Percentiles rank a stretch among this genome's conserved stretches.
Evolutionary conservation across 306 rosid genomes (phyloP).

Genomic region (Cercis canadensis): DNA sequence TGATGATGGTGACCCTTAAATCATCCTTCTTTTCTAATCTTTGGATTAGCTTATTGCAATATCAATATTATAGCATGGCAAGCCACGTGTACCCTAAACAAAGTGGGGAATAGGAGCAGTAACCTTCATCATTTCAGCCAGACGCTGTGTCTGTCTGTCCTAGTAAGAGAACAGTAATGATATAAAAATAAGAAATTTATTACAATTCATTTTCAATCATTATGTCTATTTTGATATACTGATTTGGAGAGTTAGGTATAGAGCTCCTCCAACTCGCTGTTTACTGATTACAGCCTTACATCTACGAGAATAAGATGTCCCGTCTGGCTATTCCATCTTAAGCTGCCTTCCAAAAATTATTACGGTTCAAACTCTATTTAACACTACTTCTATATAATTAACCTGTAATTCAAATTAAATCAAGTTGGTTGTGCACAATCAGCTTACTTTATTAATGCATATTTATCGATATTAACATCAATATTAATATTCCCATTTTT

Average conservation of each 20-base stretch:
- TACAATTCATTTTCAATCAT: conserved; percentile 7
- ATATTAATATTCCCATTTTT: too few species aligned
- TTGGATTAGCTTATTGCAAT: not conserved
- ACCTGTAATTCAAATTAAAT: too few species aligned
- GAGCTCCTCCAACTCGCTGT: too few species aligned
- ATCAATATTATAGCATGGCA: conserved; percentile 13
- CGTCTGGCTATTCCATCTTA: conserved; percentile 24
- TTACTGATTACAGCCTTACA: conserved; percentile 35
- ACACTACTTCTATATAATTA: too few species aligned
- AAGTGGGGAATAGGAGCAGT: conserved; percentile 8
- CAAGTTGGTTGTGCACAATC: too few species aligned
- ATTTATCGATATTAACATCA: too few species aligned
- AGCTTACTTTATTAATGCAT: too few species aligned
- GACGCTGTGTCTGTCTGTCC: not conserved
- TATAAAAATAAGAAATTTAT: conserved; percentile 20
- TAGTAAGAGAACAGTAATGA: conserved; percentile 5
- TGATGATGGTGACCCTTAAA: conserved; percentile 4
- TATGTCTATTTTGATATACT: conserved; percentile 25
- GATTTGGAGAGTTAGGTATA: conserved; percentile 20
- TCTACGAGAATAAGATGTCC: too few species aligned
- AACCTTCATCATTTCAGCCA: not conserved
- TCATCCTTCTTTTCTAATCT: not conserved
- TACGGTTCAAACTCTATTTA: too few species aligned
- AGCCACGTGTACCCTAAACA: conserved; percentile 25
- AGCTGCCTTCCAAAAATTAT: not conserved